phyloP scores from a whole-genome alignment of 352 stramenopile genomes.

The Phytophthora hybrid region DNA sequence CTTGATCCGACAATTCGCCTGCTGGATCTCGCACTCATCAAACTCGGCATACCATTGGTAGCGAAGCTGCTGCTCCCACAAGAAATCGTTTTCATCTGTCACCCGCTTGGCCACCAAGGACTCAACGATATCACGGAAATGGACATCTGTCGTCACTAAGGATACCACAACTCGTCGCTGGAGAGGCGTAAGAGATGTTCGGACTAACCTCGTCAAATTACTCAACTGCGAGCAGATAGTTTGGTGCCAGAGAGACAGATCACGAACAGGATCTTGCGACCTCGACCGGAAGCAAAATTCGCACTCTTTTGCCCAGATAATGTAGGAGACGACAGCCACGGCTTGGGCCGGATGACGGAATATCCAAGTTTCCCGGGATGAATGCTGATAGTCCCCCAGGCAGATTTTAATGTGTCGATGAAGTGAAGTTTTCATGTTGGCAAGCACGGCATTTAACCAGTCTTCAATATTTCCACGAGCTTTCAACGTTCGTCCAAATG shows the following conservation, averaged over 20 bases:
- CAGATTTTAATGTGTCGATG: constrained; percentile 79
- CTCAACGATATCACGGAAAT: constrained; percentile 83
- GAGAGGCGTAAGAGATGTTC: constrained; percentile 60
- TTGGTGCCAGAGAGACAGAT: constrained; percentile 70
- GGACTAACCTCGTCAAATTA: constrained; percentile 73
- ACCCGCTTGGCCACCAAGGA: constrained; percentile 64
- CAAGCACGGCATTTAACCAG: constrained; percentile 79
- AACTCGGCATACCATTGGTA: constrained; percentile 77
- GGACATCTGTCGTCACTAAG: constrained; percentile 79
- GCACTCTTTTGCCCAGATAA: constrained; percentile 82
- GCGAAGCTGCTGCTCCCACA: constrained; percentile 80
- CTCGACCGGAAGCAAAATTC: constrained; percentile 66
- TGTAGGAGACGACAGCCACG: constrained; percentile 92
- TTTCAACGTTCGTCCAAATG: constrained; percentile 81
- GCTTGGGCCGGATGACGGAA: constrained; percentile 92
- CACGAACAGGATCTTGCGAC: constrained; percentile 59
- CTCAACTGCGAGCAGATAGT: constrained; percentile 73
- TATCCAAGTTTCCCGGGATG: constrained; percentile 82
- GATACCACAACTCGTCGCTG: constrained; percentile 72
- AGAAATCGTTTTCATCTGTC: constrained; percentile 63
- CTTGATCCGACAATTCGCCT: constrained; percentile 73
- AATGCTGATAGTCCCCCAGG: constrained; percentile 90
- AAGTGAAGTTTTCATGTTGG: constrained; percentile 78
- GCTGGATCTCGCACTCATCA: constrained; percentile 67
- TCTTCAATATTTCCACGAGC: constrained; percentile 89